These are phyloP conservation scores for Azolla pinnata DNA, from an alignment of 75 land plant genomes.

Conservation along the genomic window DNA sequence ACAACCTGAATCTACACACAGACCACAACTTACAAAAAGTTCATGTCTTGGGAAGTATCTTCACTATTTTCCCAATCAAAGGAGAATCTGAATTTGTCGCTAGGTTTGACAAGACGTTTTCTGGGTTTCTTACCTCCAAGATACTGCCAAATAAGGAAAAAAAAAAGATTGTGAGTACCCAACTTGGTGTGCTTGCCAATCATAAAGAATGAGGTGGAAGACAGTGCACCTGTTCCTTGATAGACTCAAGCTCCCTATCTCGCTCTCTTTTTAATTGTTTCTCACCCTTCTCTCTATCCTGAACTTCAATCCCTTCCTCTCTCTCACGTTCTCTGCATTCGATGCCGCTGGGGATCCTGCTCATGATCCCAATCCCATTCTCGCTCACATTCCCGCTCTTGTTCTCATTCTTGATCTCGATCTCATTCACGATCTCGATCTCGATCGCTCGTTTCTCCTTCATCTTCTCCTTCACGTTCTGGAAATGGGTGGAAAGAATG, in stretches of 20 bases:
- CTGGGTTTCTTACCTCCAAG: conserved; percentile 90
- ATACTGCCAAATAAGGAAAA: conserved; percentile 38
- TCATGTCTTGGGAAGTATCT: conserved; percentile 98
- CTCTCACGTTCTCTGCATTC: conserved; percentile 44
- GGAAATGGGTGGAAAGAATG: neutral
- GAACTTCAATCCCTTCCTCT: conserved; percentile 44
- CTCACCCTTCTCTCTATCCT: conserved; percentile 60
- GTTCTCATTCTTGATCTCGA: conserved; percentile 15
- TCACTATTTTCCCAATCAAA: conserved; percentile 99
- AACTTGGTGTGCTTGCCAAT: too few relatives aligned
- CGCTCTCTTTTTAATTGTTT: conserved; percentile 64
- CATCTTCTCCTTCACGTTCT: conserved; percentile 30
- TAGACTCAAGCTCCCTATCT: conserved; percentile 86
- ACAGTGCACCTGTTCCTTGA: conserved; percentile 59
- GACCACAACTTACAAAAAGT: conserved; percentile 31
- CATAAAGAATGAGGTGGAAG: neutral
- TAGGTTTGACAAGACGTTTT: conserved; percentile 94
- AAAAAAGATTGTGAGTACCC: too few relatives aligned
- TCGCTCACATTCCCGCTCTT: conserved; percentile 34
- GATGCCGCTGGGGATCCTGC: conserved; percentile 39
- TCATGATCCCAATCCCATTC: conserved; percentile 61
- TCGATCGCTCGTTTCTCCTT: conserved; percentile 48
- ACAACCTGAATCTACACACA: neutral
- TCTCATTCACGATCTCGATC: conserved; percentile 40
- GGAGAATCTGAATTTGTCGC: conserved; percentile 92